Base-by-base conservation (phyloP, 768 basidiomycete species). In the Amanita jacksonii region DNA sequence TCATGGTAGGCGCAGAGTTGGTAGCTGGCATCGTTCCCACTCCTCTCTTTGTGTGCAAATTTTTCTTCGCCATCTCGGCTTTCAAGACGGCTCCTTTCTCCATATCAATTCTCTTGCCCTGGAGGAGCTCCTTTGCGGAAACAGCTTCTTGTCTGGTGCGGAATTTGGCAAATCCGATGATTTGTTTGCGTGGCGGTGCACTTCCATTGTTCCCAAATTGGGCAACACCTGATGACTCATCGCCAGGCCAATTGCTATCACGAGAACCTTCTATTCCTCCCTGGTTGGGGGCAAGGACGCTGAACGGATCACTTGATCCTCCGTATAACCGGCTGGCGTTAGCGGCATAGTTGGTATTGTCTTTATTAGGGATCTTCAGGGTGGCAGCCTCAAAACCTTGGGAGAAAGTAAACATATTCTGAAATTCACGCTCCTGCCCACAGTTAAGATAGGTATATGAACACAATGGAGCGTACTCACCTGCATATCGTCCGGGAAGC, bases 21-120 rank as follows among this genome's bases (percentile, higher is more conserved):
- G 58, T 46, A n/a, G 63, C 66, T 27, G 67, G 66, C 15, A 78
- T 68, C 4, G 78, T 77, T n/a, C 87, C 87, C 18, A 90, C 81
- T 2, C 86, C 86, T 30, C 89, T 72, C 67, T 94, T 96, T 15
- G 92, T 94, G 57, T 99, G 94, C 30, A 99, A 63, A 57, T 99
- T 98, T 76, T 99, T 99, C 78, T 98, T 98, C 15, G 96, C 96
- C 93, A 99, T 97, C 65, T 98, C 96, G 16, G 94, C 96, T 62
- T 97, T 98, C 30, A 99, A 62, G 2, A 92, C 83, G 1, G 88
- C 81, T 10, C 91, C 91, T 55, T 90, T 91, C 62, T 97, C 87
- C 24, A 86, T 78, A 55, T 98, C 96, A 27, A 98, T 87, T 45
- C 89, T 74, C 42, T 84, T 73, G 4, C 94, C 92, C 58, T 93